A percentile compares a stretch with the other conserved stretches of the same genome.
Evolutionary conservation across 192 early-diverging fungal species (phyloP).

Genomic region (Ambispora gerdemannii): DNA sequence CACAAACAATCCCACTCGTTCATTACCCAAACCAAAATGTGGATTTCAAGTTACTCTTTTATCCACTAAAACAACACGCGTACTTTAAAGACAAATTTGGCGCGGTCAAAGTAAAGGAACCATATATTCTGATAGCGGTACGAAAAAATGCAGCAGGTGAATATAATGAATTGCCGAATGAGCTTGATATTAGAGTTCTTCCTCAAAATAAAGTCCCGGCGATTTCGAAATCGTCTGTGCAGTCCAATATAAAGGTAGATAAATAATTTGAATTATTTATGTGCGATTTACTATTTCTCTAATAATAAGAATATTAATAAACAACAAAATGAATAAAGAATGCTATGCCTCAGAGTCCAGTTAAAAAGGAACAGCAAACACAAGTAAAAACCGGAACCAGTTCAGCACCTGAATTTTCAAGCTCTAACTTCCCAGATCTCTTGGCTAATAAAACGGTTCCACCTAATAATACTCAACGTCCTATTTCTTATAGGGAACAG

Average conservation of each 20-base stretch:
- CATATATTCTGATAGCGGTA: background rate
- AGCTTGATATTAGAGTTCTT: background rate
- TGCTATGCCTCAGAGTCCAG: background rate
- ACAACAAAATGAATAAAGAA: background rate
- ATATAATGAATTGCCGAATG: background rate
- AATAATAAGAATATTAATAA: background rate
- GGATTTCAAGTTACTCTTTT: conserved; percentile 15
- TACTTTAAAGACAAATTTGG: background rate
- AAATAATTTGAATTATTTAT: background rate
- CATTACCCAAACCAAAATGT: conserved; percentile 25
- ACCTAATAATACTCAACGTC: background rate
- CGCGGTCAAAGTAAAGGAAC: background rate
- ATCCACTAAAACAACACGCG: background rate
- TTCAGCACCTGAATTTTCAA: no score
- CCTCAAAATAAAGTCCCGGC: background rate
- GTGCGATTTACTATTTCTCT: background rate
- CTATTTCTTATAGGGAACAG: background rate
- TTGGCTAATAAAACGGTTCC: background rate
- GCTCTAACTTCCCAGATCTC: no score
- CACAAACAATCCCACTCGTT: conserved; percentile 14
- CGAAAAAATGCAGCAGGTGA: background rate
- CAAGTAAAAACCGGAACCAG: no score
- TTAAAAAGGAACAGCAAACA: no score
- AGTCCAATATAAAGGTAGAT: background rate
- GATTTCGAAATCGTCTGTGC: background rate